Evolutionary conservation across 1,284 basidiomycete genomes (phyloP), one percentile per base, ranked within the genome.

Genomic region (Caloboletus firmus): DNA sequence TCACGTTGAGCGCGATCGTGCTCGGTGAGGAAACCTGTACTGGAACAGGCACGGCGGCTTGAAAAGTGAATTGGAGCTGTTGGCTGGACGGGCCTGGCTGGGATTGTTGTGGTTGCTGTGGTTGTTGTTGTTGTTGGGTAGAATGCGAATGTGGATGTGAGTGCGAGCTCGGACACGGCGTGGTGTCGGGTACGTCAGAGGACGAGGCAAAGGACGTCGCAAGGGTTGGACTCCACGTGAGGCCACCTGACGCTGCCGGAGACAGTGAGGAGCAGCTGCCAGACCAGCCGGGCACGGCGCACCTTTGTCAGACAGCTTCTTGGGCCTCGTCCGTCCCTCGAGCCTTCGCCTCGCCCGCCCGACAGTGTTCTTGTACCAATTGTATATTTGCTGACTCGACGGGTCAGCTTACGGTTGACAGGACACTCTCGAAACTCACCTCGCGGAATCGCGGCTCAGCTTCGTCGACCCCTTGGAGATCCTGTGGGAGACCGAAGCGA

Each of bases 331-430:
- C 28, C 78, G 72, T 8, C 80, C 81, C 57, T 80, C 81, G 47
- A 77, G 69, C 63, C 81, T 83, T 40, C 82, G 72, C 51, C 79
- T 71, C 8, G 78, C 79, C 24, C 82, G 74, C 5, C 82, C 82
- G 48, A 82, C 76, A 13, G 82, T 83, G 63, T 84, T 84, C 70
- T 84, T 84, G 70, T 82, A 84, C 82, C 82, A 84, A 58, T 84
- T 84, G 70, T 84, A 84, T 55, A 84, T 81, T 78, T 83, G 81
- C 82, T 83, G 37, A 9, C 5, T 20, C 3, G 26, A 18, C 40
- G 32, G 45, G 44, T 60, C 12, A 52, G 51, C 18, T 26, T 13
- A 5, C 1, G 6, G 39, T 5, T 26, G 30, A 9, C 15, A 13
- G 22, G 15, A n/a, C 22, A 3, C 2, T 5, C 10, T 12, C n/a